Base-by-base conservation (phyloP, 2,329 filamentous ascomycete genomes). In the Cladosporium sp. region DNA sequence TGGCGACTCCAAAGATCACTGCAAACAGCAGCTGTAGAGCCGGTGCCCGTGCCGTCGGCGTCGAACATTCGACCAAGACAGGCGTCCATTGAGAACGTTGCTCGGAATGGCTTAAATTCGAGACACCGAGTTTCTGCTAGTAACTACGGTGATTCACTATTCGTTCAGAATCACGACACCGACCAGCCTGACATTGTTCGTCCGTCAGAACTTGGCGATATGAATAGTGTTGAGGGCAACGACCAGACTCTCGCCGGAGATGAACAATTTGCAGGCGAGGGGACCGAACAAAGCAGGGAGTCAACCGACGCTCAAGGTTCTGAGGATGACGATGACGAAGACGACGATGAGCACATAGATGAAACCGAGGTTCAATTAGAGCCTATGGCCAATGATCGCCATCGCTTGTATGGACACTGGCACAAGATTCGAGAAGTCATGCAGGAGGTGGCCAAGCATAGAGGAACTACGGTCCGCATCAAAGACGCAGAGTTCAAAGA, bases 301-400 rank as follows among this genome's bases (percentile, higher is more conserved):
- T n/a, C 59, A 18, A 32, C 28, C 14, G 41, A 63, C 10, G 38
- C 38, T 15, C 38, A 64, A 12, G 54, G 21, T 7, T 28, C n/a
- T 26, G 32, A 21, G 12, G 36, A 57, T 26, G 36, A 44, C 21
- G 61, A 57, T 24, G 51, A 36, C 18, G 7, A 49, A 12, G 34
- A 60, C 28, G 28, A 30, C 28, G 28, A 28, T 34, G 65, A 60
- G n/a, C 24, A 65, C 10, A n/a, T 41, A 21, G 61, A 49, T 18
- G 51, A 63, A 14, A 36, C 51, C 5, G 44, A 41, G 18, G 24
- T 24, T 24, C 24, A 24, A 24, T 24, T 24, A 24, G 24, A 24
- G 24, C 24, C 24, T 24, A 24, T 24, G 24, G 24, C 24, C 24
- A 24, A 24, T 24, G 24, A 24, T 24, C 24, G 24, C 24, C 24